These are phyloP conservation scores for Macrolepiota dolichaula DNA, from an alignment of 768 basidiomycete species.

Conservation along the genomic window DNA sequence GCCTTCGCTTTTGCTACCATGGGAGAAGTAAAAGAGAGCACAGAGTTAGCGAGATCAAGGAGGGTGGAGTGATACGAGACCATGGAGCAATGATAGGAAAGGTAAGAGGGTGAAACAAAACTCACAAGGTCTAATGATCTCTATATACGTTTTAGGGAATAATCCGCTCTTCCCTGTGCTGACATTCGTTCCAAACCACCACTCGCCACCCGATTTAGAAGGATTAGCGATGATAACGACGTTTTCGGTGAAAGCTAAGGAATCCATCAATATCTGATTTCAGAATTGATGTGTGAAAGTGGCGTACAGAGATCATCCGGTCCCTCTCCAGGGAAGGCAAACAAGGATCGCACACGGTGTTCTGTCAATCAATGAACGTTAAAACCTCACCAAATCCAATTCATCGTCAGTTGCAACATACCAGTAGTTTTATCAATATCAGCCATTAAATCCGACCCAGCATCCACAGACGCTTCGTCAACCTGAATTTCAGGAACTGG, in stretches of 20 bases:
- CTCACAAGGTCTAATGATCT: conserved; percentile 67
- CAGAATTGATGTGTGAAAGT: background rate
- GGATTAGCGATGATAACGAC: conserved; percentile 77
- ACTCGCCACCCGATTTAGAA: conserved; percentile 81
- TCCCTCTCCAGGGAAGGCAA: conserved; percentile 82
- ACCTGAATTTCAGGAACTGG: conserved; percentile 58
- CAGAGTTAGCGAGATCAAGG: background rate
- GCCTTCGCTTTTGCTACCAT: conserved; percentile 67
- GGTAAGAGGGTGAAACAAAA: conserved; percentile 5
- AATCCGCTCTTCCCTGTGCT: conserved; percentile 72
- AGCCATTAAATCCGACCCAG: conserved; percentile 49
- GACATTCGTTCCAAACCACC: conserved; percentile 85
- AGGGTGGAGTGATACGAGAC: background rate
- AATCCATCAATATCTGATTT: background rate
- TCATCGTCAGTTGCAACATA: conserved; percentile 28
- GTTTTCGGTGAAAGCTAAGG: conserved; percentile 76
- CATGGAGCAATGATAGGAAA: background rate
- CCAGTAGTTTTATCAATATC: conserved; percentile 70
- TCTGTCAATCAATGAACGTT: conserved; percentile 38
- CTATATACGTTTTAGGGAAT: conserved; percentile 89
- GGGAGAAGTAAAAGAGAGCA: conserved; percentile 4
- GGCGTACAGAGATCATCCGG: conserved; percentile 82
- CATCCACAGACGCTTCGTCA: conserved; percentile 39
- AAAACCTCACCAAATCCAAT: conserved; percentile 6
- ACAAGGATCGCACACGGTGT: conserved; percentile 75